Conservation (phyloP, 495 filamentous ascomycete genomes). For the Schizothecium vesticola region DNA sequence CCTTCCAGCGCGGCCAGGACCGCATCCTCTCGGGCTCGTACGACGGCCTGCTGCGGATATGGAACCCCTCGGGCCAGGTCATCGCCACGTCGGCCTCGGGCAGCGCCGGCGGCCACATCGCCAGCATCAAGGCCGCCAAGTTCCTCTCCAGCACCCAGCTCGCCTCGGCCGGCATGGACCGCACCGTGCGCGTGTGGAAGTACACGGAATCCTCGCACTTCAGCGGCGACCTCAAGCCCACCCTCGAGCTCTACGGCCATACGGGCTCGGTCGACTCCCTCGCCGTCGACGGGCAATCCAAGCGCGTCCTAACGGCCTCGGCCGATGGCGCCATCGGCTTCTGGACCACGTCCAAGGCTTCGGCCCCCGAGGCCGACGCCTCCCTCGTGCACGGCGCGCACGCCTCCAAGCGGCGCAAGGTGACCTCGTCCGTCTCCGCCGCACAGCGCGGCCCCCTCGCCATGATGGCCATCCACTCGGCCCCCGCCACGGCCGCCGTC, state of each 20-base stretch:
- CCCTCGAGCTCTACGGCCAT: slow-evolving; percentile 85
- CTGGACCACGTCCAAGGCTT: slow-evolving; percentile 73
- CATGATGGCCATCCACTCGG: slow-evolving; percentile 64
- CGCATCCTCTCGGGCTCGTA: slow-evolving; percentile 84
- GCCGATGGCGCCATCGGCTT: slow-evolving; percentile 73
- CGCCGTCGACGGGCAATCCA: slow-evolving; percentile 67
- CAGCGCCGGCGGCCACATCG: slow-evolving; percentile 63
- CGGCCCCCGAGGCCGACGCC: slow-evolving; percentile 63
- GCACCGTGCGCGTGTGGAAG: slow-evolving; percentile 81
- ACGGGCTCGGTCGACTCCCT: slow-evolving; percentile 66
- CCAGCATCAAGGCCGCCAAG: slow-evolving; percentile 71
- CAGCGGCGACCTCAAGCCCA: slow-evolving; percentile 61
- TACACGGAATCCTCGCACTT: slow-evolving; percentile 62
- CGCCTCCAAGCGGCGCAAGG: slow-evolving; percentile 71
- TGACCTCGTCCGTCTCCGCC: slow-evolving; percentile 55
- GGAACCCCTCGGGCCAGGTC: slow-evolving; percentile 78
- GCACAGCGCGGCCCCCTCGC: slow-evolving; percentile 76
- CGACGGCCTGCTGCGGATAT: slow-evolving; percentile 80
- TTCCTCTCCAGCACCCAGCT: slow-evolving; percentile 72
- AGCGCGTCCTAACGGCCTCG: slow-evolving; percentile 76
- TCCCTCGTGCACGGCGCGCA: slow-evolving; percentile 57
- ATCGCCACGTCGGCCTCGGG: slow-evolving; percentile 62
- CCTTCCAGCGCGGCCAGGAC: slow-evolving; percentile 40
- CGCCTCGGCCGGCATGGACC: slow-evolving; percentile 75
- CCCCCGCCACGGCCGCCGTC: slow-evolving; percentile 64